phyloP scores from a whole-genome alignment of 2,329 filamentous ascomycete genomes.

The Lanzia echinophila region DNA sequence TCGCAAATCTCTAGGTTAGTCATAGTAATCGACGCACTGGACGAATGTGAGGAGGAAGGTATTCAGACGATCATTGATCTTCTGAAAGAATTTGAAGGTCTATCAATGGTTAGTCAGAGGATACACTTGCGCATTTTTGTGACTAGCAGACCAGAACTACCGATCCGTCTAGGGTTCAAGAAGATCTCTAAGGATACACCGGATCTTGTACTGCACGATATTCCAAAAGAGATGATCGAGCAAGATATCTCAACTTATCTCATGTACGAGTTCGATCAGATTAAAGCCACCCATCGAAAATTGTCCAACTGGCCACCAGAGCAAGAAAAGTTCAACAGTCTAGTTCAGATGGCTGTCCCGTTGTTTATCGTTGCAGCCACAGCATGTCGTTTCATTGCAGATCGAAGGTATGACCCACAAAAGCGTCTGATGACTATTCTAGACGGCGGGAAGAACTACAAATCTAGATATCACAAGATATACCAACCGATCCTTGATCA shows the following conservation, averaged over 20 bases:
- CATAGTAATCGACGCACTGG: constrained; percentile 30
- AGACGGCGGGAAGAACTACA: neutral
- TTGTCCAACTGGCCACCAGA: constrained; percentile 10
- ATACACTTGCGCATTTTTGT: constrained; percentile 24
- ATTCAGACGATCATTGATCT: constrained; percentile 20
- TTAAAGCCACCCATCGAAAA: constrained; percentile 9
- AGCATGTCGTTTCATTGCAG: constrained; percentile 17
- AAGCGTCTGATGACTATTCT: constrained; percentile 1
- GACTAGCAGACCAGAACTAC: constrained; percentile 28
- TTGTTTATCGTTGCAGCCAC: constrained; percentile 32
- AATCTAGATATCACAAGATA: neutral
- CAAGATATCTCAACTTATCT: constrained; percentile 15
- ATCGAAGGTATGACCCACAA: constrained; percentile 1
- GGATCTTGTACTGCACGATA: constrained; percentile 11
- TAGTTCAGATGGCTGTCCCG: constrained; percentile 29
- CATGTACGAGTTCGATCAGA: constrained; percentile 10
- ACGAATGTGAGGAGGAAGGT: constrained; percentile 28
- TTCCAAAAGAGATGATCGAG: constrained; percentile 12
- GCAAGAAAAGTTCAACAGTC: constrained; percentile 2
- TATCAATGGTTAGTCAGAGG: neutral
- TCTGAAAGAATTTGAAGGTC: constrained; percentile 10
- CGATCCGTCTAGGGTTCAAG: constrained; percentile 19
- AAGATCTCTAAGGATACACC: constrained; percentile 2
- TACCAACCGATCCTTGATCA: constrained; percentile 6
- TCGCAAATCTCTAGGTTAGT: neutral